Percentiles rank a stretch among this genome's conserved stretches.
Evolutionary conservation across 305 asterid genomes (phyloP).

Genomic region (Solanum chacoense): DNA sequence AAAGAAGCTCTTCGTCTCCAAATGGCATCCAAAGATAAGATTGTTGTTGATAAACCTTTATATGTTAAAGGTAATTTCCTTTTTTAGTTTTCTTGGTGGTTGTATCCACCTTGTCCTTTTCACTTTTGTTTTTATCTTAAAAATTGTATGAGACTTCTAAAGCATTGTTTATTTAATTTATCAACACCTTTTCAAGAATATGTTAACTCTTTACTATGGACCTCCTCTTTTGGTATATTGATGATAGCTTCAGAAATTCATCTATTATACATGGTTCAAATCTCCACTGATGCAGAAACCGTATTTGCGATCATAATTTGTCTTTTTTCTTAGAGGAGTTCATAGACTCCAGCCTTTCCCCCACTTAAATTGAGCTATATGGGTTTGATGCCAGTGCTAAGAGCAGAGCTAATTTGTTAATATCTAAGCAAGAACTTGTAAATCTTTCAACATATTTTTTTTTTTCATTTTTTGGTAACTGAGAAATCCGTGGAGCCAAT

Average conservation of each 20-base stretch:
- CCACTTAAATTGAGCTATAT: neutral
- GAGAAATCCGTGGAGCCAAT: neutral
- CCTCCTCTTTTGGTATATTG: neutral
- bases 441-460: neutral
- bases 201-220: neutral
- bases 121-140: neutral
- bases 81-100: neutral
- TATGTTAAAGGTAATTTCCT: slow-evolving; percentile 74
- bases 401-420: neutral
- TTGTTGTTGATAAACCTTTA: slow-evolving; percentile 72
- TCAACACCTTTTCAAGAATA: neutral
- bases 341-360: neutral
- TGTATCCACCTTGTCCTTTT: neutral
- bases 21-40: slow-evolving; percentile 89
- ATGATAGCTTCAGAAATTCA: neutral
- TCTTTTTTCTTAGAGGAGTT: neutral
- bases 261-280: neutral
- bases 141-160: neutral
- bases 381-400: neutral
- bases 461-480: neutral
- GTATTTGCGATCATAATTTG: neutral
- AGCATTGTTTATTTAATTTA: neutral
- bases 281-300: neutral
- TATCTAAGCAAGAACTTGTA: neutral
- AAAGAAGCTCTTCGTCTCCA: slow-evolving; percentile 98